Percentiles rank a stretch among this genome's conserved stretches.
Conservation (phyloP, 2,329 filamentous ascomycete genomes). For the Elsinoe perseae region DNA sequence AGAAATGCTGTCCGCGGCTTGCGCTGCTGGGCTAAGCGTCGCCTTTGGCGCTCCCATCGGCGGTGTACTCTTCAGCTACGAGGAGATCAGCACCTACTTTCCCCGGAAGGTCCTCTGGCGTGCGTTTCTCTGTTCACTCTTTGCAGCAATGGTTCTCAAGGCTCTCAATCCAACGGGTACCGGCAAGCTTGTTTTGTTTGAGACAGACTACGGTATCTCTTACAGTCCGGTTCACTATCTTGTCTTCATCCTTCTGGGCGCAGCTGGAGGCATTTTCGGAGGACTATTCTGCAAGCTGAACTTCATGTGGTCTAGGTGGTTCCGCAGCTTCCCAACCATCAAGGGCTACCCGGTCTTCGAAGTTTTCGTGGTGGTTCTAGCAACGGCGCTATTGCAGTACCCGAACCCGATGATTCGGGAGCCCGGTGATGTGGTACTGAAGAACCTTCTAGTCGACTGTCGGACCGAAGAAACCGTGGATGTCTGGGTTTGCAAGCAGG, state of each 20-base stretch:
- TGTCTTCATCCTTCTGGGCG: slow-evolving; percentile 49
- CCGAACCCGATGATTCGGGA: slow-evolving; percentile 50
- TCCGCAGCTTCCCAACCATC: slow-evolving; percentile 46
- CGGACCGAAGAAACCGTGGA: slow-evolving; percentile 27
- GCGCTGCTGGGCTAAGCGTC: slow-evolving; percentile 51
- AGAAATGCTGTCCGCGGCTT: slow-evolving; percentile 51
- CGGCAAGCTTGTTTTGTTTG: slow-evolving; percentile 53
- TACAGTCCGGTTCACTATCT: slow-evolving; percentile 50
- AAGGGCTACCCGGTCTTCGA: slow-evolving; percentile 50
- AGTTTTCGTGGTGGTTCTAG: slow-evolving; percentile 46
- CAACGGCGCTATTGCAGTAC: slow-evolving; percentile 49
- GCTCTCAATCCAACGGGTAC: slow-evolving; percentile 53
- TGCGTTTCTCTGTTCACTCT: slow-evolving; percentile 51
- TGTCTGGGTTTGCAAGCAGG: slow-evolving; percentile 47
- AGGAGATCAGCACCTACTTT: slow-evolving; percentile 55
- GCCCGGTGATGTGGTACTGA: slow-evolving; percentile 50
- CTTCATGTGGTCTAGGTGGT: slow-evolving; percentile 49
- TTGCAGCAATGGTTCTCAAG: slow-evolving; percentile 49
- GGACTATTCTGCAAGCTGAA: slow-evolving; percentile 53
- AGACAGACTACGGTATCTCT: slow-evolving; percentile 51
- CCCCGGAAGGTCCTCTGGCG: slow-evolving; percentile 53
- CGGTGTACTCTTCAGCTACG: slow-evolving; percentile 53
- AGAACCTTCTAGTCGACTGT: slow-evolving; percentile 51
- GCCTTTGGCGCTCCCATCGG: slow-evolving; percentile 57
- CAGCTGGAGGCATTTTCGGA: slow-evolving; percentile 52